A percentile compares a stretch with the other conserved stretches of the same genome.
These are phyloP conservation scores for Typha latifolia DNA, from an alignment of 176 grass and related monocot species.

Conservation along the genomic window DNA sequence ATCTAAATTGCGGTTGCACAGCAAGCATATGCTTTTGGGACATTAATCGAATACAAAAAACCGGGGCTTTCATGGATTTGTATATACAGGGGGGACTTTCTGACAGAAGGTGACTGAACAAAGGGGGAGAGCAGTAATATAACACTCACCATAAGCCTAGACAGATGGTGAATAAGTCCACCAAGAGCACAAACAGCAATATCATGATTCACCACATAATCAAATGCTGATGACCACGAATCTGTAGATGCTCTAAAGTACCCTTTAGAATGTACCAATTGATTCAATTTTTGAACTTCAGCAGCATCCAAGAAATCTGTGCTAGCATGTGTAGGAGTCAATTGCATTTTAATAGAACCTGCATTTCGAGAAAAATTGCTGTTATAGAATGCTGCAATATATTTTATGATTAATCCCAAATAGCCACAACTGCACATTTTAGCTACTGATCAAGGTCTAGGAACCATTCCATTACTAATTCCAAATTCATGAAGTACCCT, in stretches of 20 bases:
- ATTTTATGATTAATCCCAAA: neutral
- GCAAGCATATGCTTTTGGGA: neutral
- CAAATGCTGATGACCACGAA: constrained; percentile 57
- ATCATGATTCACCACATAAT: constrained; percentile 44
- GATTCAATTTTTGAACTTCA: constrained; percentile 39
- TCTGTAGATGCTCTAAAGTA: constrained; percentile 63
- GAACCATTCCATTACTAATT: no score
- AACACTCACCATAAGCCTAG: constrained; percentile 78
- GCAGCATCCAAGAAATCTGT: constrained; percentile 51
- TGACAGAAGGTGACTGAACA: neutral
- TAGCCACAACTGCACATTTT: neutral
- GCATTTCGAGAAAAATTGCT: constrained; percentile 24
- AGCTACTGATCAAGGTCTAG: neutral
- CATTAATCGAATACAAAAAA: neutral
- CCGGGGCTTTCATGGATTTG: no score
- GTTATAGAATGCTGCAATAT: no score
- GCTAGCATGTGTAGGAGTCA: constrained; percentile 36
- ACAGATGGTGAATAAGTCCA: constrained; percentile 68
- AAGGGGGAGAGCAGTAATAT: neutral
- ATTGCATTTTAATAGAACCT: constrained; percentile 76
- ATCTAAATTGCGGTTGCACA: neutral
- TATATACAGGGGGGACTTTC: no score
- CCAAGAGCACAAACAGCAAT: constrained; percentile 66
- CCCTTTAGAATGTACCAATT: constrained; percentile 47
- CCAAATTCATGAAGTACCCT: no score